Evolutionary conservation across 2,329 filamentous ascomycete species (phyloP), one percentile per base, ranked within the genome.

Genomic region (Xenoacremonium recifei): DNA sequence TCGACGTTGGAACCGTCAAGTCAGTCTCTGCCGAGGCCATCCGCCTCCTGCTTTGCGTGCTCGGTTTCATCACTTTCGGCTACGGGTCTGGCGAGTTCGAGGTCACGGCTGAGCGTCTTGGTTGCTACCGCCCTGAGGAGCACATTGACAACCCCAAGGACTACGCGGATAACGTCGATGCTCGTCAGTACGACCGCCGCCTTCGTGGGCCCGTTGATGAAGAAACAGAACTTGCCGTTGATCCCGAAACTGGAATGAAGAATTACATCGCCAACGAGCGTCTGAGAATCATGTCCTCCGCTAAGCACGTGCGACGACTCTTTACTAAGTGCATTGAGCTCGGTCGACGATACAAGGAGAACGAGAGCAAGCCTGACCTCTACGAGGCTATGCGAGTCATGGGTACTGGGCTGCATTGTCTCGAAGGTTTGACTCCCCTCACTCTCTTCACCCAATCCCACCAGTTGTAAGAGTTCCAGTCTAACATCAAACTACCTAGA

Each of bases 181-280:
- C 91, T 36, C 81, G 87, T 30, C 76, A 87, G 51, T 96, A 93
- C 61, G 87, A 96, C 61, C 73, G 66, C 40, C 84, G 88, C 51
- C 83, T 96, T 38, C 85, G 92, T 60, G 89, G 84, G 1, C 89
- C 88, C 1, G 74, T 97, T 34, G 79, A 96, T 51, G 89, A 95
- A 69, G 60, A 74, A 19, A 76, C 80, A 37, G 92, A 96, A 69
- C 76, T 96, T 25, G 80, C 78, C 34, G 78, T 97, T 56, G 89
- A 97, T 56, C 76, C 79, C 2, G 70, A 80, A 40, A 85, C 84
- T 5, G 87, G 86, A 54, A 75, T 95, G 69, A 97, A 97, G 72
- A 93, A 91, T 64, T 96, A 96, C 68, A 96, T 96, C 65, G 89
- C 91, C 29, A 90, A 90, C 49, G 91, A 96, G 63, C 71, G 80